A percentile compares a stretch with the other conserved stretches of the same genome.
phyloP scores from a whole-genome alignment of 208 protist species.

The Tritrichomonas musculus region DNA sequence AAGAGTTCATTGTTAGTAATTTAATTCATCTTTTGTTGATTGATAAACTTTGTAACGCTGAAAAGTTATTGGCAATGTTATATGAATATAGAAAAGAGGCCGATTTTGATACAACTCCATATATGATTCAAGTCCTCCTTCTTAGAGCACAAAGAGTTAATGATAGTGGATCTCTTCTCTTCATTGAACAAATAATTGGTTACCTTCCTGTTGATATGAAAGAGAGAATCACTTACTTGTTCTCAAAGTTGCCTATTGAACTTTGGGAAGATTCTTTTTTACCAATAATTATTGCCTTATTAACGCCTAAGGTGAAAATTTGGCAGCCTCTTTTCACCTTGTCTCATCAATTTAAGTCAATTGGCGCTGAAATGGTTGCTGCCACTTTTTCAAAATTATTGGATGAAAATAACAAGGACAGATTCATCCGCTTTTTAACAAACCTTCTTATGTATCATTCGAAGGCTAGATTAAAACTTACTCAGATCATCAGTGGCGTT shows the following conservation, averaged over 20 bases:
- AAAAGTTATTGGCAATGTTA: background rate
- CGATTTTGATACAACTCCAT: background rate
- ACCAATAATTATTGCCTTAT: conserved; percentile 13
- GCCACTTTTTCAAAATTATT: background rate
- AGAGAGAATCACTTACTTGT: background rate
- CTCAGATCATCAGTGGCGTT: background rate
- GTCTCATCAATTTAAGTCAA: background rate
- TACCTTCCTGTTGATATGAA: background rate
- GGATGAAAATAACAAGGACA: background rate
- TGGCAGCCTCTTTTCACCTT: conserved; percentile 15
- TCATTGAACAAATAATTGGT: background rate
- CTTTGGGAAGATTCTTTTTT: background rate
- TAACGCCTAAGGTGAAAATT: background rate
- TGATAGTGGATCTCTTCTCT: background rate
- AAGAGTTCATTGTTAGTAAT: background rate
- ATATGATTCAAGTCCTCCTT: background rate
- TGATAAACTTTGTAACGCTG: background rate
- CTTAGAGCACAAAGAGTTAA: background rate
- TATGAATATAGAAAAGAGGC: background rate
- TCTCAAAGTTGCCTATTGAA: background rate
- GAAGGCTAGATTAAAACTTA: background rate
- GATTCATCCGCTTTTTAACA: background rate
- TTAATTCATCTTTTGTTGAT: background rate
- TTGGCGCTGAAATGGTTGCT: background rate
- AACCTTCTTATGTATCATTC: background rate